Base-by-base conservation (phyloP, 75 land plant genomes). In the Cryptomeria japonica region DNA sequence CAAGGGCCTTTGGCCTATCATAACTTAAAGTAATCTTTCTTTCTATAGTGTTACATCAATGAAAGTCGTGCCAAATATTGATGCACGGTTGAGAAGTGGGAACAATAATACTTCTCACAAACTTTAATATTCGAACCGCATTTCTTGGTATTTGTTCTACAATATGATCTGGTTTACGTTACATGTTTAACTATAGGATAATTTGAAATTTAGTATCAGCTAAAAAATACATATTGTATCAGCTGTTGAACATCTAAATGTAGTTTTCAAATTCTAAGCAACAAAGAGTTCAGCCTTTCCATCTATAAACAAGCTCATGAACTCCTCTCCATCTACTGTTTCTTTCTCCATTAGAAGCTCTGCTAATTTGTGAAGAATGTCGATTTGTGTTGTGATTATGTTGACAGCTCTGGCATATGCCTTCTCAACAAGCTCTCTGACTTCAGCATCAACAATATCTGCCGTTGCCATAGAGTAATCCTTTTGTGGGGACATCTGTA, bases 381-480 rank as follows among this genome's bases (percentile, higher is more conserved):
- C 99, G 53, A 96, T 94, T 88, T 98, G 99, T 14, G 99, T 97
- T 51, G 94, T 96, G 87, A 98, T 91, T 83, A 98, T 90, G 47
- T 92, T 84, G 84, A 89, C 95, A 5, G 99, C 97, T 84, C 99
- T 93, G 64, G 92, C 32, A 87, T 98, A 98, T 34, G 99, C 99
- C 44, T 14, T 87, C 90, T 98, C 99, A 28, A 98, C 99, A 42
- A 98, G 89, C 87, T 97, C 98, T 83, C 99, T 94, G 75, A 98
- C 99, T 85, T 98, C 99, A 15, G 99, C 87, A 87, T 98, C 99
- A 12, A 98, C 95, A n/a, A 98, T 73, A 90, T 98, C 99, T 3
- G 99, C 99, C 7, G 99, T 98, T 75, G 99, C 96, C 99, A 98
- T 98, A 58, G 99, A 97, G 87, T 98, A 96, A 61, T 98, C 99